A percentile compares a stretch with the other conserved stretches of the same genome.
phyloP scores from a whole-genome alignment of 2,329 filamentous ascomycete genomes.

The Fusarium luffae region DNA sequence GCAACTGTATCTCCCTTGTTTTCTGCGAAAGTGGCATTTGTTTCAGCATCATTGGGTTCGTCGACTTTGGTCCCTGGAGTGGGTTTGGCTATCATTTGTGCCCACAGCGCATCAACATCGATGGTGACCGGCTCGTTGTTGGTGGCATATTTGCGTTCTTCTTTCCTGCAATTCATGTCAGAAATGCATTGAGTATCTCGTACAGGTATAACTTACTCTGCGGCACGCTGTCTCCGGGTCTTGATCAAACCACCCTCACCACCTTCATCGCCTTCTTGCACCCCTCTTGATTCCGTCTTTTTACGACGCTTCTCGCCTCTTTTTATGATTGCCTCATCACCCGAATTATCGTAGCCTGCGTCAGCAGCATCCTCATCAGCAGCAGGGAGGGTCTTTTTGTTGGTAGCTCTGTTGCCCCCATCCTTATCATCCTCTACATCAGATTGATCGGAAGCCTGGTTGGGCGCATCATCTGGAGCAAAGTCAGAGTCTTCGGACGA shows the following conservation, averaged over 20 bases:
- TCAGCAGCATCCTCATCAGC: slow-evolving; percentile 51
- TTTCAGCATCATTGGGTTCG: slow-evolving; percentile 12
- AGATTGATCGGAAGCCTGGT: slow-evolving; percentile 60
- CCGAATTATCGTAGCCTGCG: slow-evolving; percentile 72
- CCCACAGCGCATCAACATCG: slow-evolving; percentile 78
- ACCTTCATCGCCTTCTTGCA: slow-evolving; percentile 60
- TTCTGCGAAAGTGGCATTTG: slow-evolving; percentile 2
- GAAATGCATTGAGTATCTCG: background rate
- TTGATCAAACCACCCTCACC: slow-evolving; percentile 74
- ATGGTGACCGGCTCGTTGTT: slow-evolving; percentile 71
- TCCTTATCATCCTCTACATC: slow-evolving; percentile 62
- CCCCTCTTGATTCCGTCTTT: slow-evolving; percentile 55
- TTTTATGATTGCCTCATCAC: slow-evolving; percentile 76
- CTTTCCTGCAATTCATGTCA: slow-evolving; percentile 57
- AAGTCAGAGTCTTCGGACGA: slow-evolving; percentile 82
- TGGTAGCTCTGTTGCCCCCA: slow-evolving; percentile 45
- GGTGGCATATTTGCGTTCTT: slow-evolving; percentile 64
- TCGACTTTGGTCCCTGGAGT: slow-evolving; percentile 10
- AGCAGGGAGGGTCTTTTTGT: slow-evolving; percentile 41
- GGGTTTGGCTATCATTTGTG: slow-evolving; percentile 67
- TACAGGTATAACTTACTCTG: slow-evolving; percentile 61
- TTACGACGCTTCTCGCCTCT: slow-evolving; percentile 67
- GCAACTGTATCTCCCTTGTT: slow-evolving; percentile 24
- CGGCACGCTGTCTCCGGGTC: slow-evolving; percentile 76
- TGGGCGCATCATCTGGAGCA: slow-evolving; percentile 66